phyloP scores from a whole-genome alignment of 139 green algal genomes.

The Tetratostichococcus sp. region DNA sequence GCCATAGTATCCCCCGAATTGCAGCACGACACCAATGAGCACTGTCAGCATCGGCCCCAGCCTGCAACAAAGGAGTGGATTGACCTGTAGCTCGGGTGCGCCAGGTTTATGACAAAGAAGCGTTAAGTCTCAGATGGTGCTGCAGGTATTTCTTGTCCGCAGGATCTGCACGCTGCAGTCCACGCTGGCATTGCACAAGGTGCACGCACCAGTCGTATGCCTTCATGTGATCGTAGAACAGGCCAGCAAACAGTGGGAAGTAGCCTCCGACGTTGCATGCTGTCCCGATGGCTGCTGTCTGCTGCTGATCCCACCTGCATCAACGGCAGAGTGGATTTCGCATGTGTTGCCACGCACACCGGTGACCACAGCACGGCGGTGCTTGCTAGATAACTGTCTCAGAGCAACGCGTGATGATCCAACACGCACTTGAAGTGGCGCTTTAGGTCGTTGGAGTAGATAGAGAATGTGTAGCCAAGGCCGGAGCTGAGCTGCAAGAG shows the following conservation, averaged over 20 bases:
- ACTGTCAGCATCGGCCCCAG: constrained; percentile 10
- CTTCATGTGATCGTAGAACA: constrained; percentile 36
- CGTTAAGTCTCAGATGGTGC: too few species aligned
- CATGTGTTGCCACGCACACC: too few species aligned
- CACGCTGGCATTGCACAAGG: too few species aligned
- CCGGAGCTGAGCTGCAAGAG: constrained; percentile 11
- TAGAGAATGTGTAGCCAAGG: constrained; percentile 13
- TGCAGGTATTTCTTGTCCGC: too few species aligned
- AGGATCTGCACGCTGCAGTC: too few species aligned
- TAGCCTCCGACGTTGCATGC: constrained; percentile 12
- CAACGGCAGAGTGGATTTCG: too few species aligned
- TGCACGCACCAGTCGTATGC: background rate
- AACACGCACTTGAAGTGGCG: background rate
- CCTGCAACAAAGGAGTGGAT: constrained; percentile 3
- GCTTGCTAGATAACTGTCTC: too few species aligned
- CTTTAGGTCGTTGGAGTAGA: background rate
- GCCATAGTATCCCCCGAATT: constrained; percentile 5
- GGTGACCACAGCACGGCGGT: too few species aligned
- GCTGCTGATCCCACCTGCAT: background rate
- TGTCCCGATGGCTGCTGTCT: constrained; percentile 11
- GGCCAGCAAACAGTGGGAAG: constrained; percentile 22
- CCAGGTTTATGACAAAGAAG: too few species aligned
- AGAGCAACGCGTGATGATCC: too few species aligned
- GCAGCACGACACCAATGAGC: background rate
- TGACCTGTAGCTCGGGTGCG: too few species aligned